Evolutionary conservation across 1,284 basidiomycete species (phyloP).

Genomic region (Rhodotorula sp.): DNA sequence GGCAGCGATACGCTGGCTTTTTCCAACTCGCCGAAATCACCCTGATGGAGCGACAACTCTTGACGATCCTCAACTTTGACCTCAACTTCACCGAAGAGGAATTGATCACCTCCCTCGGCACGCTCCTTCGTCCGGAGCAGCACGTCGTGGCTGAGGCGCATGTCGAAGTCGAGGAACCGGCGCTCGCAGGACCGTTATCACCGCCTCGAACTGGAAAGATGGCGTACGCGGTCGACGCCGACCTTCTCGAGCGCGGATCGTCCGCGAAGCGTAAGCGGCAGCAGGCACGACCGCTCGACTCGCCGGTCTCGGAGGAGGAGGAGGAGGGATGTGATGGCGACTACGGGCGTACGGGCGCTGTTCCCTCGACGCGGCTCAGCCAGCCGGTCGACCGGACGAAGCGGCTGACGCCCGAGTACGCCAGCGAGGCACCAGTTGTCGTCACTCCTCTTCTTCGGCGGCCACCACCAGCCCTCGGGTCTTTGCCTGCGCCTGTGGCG

Average conservation of each 20-base stretch:
- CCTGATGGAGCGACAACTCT: slow-evolving; percentile 92
- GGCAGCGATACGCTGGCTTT: slow-evolving; percentile 54
- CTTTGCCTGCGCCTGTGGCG: background rate
- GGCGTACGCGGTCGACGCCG: background rate
- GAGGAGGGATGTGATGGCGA: no score
- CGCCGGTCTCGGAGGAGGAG: background rate
- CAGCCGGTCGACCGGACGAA: background rate
- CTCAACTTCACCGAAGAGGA: slow-evolving; percentile 77
- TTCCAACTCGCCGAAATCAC: slow-evolving; percentile 48
- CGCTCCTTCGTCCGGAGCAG: slow-evolving; percentile 24
- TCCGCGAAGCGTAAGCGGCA: background rate
- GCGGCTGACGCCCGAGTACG: background rate
- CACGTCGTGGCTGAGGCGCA: background rate
- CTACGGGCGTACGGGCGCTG: no score
- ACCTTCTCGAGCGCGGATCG: background rate
- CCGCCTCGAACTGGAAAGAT: background rate
- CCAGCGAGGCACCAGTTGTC: background rate
- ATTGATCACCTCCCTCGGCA: slow-evolving; percentile 53
- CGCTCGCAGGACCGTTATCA: background rate
- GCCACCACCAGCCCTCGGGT: no score
- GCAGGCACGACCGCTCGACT: background rate
- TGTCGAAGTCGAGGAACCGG: background rate
- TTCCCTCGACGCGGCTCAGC: no score
- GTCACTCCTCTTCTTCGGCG: background rate
- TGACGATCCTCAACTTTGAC: slow-evolving; percentile 81